A percentile compares a stretch with the other conserved stretches of the same genome.
phyloP scores from a whole-genome alignment of 352 stramenopile genomes.

The Hyphochytrium catenoides region DNA sequence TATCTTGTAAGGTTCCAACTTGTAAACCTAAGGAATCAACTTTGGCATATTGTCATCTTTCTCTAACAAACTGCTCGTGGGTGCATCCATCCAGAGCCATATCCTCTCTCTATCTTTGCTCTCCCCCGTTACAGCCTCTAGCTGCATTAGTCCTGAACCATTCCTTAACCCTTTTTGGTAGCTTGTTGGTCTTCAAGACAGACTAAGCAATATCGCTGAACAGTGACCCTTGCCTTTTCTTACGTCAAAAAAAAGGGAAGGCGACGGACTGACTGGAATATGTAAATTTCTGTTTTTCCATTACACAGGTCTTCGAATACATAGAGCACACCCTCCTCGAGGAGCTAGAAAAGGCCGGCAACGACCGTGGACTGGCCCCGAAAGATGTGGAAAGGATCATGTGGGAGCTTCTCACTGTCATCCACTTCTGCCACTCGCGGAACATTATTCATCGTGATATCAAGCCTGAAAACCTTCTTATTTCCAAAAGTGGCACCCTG shows the following conservation, averaged over 20 bases:
- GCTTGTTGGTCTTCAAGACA: background rate
- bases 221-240: too few species aligned
- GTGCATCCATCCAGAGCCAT: too few species aligned
- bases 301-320: conserved; percentile 43
- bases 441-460: conserved; percentile 86
- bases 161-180: background rate
- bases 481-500: conserved; percentile 74
- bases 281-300: too few species aligned
- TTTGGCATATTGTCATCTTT: too few species aligned
- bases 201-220: too few species aligned
- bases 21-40: too few species aligned
- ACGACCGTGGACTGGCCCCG: conserved; percentile 39
- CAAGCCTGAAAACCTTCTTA: conserved; percentile 79
- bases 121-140: too few species aligned
- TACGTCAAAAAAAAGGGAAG: too few species aligned
- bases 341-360: conserved; percentile 63
- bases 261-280: too few species aligned
- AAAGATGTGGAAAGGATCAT: conserved; percentile 39
- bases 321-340: conserved; percentile 66
- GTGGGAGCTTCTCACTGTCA: conserved; percentile 49
- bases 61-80: too few species aligned
- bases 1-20: conserved; percentile 17
- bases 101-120: too few species aligned
- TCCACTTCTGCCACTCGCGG: conserved; percentile 82
- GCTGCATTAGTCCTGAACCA: too few species aligned